Base-by-base conservation (phyloP, 169 alveolate species). In the Cryptosporidium sp. region DNA sequence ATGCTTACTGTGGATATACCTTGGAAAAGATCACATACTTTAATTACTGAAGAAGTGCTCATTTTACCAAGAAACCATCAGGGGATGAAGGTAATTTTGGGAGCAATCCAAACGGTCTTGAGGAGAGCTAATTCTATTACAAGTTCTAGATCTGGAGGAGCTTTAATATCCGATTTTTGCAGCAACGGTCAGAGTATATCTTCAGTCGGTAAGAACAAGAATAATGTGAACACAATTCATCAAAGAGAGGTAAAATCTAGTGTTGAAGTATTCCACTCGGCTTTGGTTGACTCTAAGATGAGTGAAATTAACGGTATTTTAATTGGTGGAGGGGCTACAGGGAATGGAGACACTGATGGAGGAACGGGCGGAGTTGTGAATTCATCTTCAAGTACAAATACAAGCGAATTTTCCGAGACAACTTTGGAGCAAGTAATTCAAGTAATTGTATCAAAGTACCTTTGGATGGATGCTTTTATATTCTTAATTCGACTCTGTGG, bases 1-100 rank as follows among this genome's bases (percentile, higher is more conserved):
- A 67, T 75, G 80, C 65, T 61, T 39, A 61, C 91, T 9, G 73
- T 85, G 5, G 92, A 92, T 18, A 71, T 92, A 68, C 93, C 91
- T 29, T 70, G 84, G 55, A 91, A 87, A 8, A 86, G 70, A 41
- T 29, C 70, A 7, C 86, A 55, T 43, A 31, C 71, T 21, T 33
- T 73, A n/a, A 73, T 73, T 16, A 55, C 86, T 21, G 86, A 73
- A n/a, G 86, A 73, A 18, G 86, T 73, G 14, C 26, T 73, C 12
- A 73, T 73, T 18, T 37, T 73, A 41, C 86, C 86, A 21, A 52
- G 70, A 35, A 73, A 73, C n/a, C 71, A 55, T 35, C 86, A 73
- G n/a, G 86, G 86, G n/a, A 59, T 73, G 71, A 73, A 73, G 14
- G 58, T 73, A 1, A 58, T 73, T 31, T 6, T 73, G 23, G 86